phyloP scores from a whole-genome alignment of 2,329 filamentous ascomycete genomes.

The Fusarium odoratissimum region DNA sequence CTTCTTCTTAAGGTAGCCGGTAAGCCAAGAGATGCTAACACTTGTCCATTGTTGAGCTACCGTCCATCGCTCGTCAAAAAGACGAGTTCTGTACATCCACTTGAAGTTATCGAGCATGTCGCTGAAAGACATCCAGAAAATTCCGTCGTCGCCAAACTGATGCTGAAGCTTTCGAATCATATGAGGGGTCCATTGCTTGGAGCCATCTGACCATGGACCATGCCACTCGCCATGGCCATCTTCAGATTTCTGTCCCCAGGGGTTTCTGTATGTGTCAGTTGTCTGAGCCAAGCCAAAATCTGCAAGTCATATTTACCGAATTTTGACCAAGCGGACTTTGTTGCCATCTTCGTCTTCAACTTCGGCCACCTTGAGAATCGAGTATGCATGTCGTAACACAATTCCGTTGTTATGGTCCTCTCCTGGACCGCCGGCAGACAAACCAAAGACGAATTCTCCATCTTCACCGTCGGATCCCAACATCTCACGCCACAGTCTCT shows the following conservation, averaged over 20 bases:
- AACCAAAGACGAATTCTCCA: slow-evolving; percentile 72
- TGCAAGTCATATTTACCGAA: slow-evolving; percentile 51
- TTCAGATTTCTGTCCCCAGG: slow-evolving; percentile 71
- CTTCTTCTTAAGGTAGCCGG: slow-evolving; percentile 58
- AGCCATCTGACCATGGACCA: slow-evolving; percentile 79
- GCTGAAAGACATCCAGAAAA: slow-evolving; percentile 59
- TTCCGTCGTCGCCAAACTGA: slow-evolving; percentile 75
- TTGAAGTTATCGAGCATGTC: slow-evolving; percentile 60
- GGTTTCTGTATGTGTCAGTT: slow-evolving; percentile 61
- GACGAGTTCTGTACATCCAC: slow-evolving; percentile 58
- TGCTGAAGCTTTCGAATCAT: slow-evolving; percentile 76
- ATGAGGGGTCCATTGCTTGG: slow-evolving; percentile 78
- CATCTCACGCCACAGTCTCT: slow-evolving; percentile 77
- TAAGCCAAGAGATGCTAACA: slow-evolving; percentile 57
- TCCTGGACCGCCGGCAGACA: slow-evolving; percentile 49
- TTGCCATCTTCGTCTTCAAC: slow-evolving; percentile 55
- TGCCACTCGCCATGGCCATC: slow-evolving; percentile 69
- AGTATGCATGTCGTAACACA: slow-evolving; percentile 61
- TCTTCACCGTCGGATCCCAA: slow-evolving; percentile 74
- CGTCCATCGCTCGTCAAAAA: slow-evolving; percentile 60
- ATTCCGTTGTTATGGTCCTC: slow-evolving; percentile 53
- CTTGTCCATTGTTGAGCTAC: slow-evolving; percentile 59
- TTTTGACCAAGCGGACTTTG: slow-evolving; percentile 55
- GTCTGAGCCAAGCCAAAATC: background rate
- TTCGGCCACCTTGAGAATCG: slow-evolving; percentile 61